Evolutionary conservation across 164 flowering plant species (phyloP), one percentile per base, ranked within the genome.

Genomic region (Vitis labrusca): DNA sequence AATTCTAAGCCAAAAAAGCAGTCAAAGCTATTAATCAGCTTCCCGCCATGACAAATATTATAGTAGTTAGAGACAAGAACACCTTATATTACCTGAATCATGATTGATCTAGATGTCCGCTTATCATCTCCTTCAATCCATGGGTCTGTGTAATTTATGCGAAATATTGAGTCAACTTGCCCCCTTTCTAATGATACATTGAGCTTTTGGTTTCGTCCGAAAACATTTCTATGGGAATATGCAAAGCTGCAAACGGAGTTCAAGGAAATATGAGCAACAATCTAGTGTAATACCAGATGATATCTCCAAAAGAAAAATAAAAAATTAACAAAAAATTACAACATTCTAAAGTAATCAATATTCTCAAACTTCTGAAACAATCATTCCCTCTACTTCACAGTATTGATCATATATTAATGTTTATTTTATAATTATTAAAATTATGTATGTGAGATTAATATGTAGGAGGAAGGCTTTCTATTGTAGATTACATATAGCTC

Each of bases 101-200:
- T 89, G 66, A 93, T 88, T 54, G 99, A 80, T 78, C 97, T 87
- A 29, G 97, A 91, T 67, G 98, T 96, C 60, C 97, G 81, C 73
- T 91, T 96, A 75, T 96, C 99, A 86, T 96, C 99, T 71, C 97
- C 98, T 81, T 92, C 91, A 84, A 96, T 89, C 99, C 99, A 96
- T 50, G 99, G 99, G 74, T 90, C 99, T 23, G 89, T 93, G 74
- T 90, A 92, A 77, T 90, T 93, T 59, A 96, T 72, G 58, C 99
- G 93, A 71, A 90, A 96, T 70, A 89, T 85, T 19, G 97, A 91
- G 71, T 93, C 99, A 68, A 93, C 79, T 75, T 96, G 99, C 44
- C 99, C 99, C 76, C 95, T 93, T 81, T 96, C 98, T 44, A 90
- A 62, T 61, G 99, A 93, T 48, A 96, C 76, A 84, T 96, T 94